A percentile compares a stretch with the other conserved stretches of the same genome.
These are phyloP conservation scores for Porcisia deanei DNA, from an alignment of 208 protist genomes.

Conservation along the genomic window DNA sequence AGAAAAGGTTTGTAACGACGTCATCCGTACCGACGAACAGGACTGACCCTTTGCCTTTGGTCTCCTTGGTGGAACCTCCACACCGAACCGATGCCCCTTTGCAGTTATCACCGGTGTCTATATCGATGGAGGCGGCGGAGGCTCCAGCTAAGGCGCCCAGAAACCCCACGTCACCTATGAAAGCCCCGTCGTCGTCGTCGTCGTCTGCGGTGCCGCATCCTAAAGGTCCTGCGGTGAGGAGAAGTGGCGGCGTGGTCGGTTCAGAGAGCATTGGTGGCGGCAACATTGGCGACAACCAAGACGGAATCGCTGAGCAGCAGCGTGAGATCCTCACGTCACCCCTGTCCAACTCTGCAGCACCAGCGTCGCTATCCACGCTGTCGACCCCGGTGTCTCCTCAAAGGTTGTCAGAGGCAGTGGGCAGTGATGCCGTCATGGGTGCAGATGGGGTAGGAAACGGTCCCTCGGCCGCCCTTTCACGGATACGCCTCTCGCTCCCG, in stretches of 20 bases:
- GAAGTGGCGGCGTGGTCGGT: background rate
- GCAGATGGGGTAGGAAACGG: background rate
- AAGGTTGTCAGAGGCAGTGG: background rate
- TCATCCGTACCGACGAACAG: background rate
- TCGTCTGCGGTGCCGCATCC: background rate
- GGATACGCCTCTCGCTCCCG: constrained; percentile 23
- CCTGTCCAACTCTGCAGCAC: background rate
- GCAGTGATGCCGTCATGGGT: background rate
- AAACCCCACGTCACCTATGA: background rate
- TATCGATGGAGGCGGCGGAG: background rate
- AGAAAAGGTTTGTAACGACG: background rate
- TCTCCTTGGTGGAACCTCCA: too few species aligned
- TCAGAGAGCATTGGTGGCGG: background rate
- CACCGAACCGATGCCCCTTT: background rate
- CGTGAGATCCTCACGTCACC: background rate
- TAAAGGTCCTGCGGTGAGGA: background rate
- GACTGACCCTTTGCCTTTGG: too few species aligned
- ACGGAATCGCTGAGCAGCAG: background rate
- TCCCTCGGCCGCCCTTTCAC: background rate
- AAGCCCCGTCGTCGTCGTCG: background rate
- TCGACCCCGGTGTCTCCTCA: background rate
- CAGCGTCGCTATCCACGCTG: background rate
- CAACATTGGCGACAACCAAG: background rate
- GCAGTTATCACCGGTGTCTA: background rate
- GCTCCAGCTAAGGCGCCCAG: background rate